Evolutionary conservation across 176 grass and related monocot genomes (phyloP).

Genomic region (Avena insularis): DNA sequence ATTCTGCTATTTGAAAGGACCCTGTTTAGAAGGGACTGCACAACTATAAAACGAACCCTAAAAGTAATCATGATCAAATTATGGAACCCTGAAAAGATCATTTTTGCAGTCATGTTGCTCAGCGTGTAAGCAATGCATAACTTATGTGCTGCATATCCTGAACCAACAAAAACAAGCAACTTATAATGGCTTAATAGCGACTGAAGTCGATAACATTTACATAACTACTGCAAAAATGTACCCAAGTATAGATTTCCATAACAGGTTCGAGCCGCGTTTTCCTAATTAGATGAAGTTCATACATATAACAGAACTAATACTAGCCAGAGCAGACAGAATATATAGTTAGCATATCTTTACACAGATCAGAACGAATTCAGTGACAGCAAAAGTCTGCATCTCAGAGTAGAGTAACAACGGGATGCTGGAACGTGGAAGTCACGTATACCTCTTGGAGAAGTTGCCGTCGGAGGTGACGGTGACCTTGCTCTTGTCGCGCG

Average conservation of each 20-base stretch:
- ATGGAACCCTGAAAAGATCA: neutral
- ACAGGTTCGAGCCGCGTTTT: too few species aligned
- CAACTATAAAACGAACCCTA: neutral
- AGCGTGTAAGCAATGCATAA: neutral
- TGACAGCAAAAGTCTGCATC: neutral
- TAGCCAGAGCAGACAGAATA: neutral
- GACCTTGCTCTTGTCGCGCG: conserved; percentile 82
- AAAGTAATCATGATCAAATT: neutral
- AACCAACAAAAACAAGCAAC: neutral
- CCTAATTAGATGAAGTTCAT: neutral
- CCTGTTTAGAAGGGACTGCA: neutral
- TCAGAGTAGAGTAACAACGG: neutral
- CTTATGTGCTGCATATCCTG: neutral
- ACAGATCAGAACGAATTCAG: neutral
- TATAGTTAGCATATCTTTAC: neutral
- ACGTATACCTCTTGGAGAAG: conserved; percentile 79
- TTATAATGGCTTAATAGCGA: neutral
- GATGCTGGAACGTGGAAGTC: neutral
- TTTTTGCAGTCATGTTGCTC: neutral
- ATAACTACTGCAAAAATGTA: neutral
- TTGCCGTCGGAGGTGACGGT: conserved; percentile 79
- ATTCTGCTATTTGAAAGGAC: neutral
- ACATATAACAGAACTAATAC: neutral
- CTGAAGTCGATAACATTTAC: neutral
- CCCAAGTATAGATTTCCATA: too few species aligned